phyloP scores from a whole-genome alignment of 805 yeast genomes.

The Suhomyces xylopsoci region DNA sequence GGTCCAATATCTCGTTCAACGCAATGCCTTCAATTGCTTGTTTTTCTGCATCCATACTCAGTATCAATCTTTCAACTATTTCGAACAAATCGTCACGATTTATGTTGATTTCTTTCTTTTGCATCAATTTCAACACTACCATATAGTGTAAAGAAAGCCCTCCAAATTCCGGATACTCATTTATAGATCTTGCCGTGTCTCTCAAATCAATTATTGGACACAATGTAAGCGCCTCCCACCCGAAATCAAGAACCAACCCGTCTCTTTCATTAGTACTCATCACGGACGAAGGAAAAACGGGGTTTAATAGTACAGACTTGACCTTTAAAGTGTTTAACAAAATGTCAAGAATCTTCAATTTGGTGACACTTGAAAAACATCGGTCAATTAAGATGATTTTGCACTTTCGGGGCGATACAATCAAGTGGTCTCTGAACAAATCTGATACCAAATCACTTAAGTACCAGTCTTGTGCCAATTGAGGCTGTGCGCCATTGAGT shows the following conservation, averaged over 20 bases:
- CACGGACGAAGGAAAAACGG: constrained; percentile 15
- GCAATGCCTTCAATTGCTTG: constrained; percentile 6
- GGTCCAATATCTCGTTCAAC: constrained; percentile 13
- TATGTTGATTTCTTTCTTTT: not conserved
- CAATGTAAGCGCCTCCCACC: constrained; percentile 23
- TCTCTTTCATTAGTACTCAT: constrained; percentile 18
- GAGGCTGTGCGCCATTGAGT: not conserved
- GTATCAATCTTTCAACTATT: constrained; percentile 16
- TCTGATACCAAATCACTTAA: not conserved
- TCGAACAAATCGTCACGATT: constrained; percentile 12
- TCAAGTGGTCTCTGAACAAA: constrained; percentile 5
- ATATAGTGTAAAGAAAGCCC: constrained; percentile 20
- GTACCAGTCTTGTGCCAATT: not conserved
- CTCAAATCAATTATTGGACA: constrained; percentile 24
- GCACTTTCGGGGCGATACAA: constrained; percentile 17
- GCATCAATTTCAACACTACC: constrained; percentile 12
- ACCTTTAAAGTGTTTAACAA: constrained; percentile 22
- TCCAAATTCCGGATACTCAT: constrained; percentile 5
- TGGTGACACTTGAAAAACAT: constrained; percentile 13
- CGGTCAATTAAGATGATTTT: constrained; percentile 21
- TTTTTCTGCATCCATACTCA: constrained; percentile 7
- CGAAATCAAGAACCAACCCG: constrained; percentile 29
- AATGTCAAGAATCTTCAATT: constrained; percentile 15
- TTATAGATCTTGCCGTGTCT: not conserved
- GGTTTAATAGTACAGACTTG: constrained; percentile 19